Conservation (phyloP, 163 green algal species). For the Botryococcus braunii region DNA sequence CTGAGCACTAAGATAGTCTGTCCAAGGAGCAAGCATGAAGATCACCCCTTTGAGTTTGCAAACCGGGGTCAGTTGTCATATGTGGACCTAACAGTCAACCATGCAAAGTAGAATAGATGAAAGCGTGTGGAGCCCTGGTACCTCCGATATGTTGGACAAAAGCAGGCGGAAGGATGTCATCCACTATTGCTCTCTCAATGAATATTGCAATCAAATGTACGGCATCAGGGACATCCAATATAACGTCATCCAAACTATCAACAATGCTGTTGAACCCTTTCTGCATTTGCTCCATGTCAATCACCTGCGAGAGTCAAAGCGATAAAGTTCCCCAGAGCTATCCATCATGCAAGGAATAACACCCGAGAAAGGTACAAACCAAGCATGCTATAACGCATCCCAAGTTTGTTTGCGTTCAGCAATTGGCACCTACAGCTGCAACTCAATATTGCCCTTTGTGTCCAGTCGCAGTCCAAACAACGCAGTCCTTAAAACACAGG, state of each 20-base stretch:
- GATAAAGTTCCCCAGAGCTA: not conserved
- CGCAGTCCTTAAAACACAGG: not conserved
- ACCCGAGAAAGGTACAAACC: too few relatives aligned
- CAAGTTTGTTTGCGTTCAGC: too few relatives aligned
- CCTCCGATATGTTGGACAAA: conserved; percentile 49
- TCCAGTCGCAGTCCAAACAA: not conserved
- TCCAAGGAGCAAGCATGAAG: too few relatives aligned
- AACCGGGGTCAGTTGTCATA: too few relatives aligned
- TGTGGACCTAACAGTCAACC: too few relatives aligned
- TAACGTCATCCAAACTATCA: conserved; percentile 68
- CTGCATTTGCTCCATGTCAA: conserved; percentile 47
- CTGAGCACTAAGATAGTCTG: too few relatives aligned
- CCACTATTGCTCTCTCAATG: conserved; percentile 73
- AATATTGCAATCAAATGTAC: conserved; percentile 56
- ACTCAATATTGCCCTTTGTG: not conserved
- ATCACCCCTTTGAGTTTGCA: too few relatives aligned
- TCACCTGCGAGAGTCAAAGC: conserved; percentile 25
- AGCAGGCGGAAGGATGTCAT: conserved; percentile 79
- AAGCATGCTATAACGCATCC: too few relatives aligned
- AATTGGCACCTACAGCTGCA: not conserved
- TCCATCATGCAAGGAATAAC: not conserved
- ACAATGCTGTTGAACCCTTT: conserved; percentile 72
- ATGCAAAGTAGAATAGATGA: not conserved
- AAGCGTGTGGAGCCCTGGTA: too few relatives aligned
- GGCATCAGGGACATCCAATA: conserved; percentile 85